Evolutionary conservation across 768 basidiomycete genomes (phyloP), one percentile per base, ranked within the genome.

Genomic region (Lactarius psammicola): DNA sequence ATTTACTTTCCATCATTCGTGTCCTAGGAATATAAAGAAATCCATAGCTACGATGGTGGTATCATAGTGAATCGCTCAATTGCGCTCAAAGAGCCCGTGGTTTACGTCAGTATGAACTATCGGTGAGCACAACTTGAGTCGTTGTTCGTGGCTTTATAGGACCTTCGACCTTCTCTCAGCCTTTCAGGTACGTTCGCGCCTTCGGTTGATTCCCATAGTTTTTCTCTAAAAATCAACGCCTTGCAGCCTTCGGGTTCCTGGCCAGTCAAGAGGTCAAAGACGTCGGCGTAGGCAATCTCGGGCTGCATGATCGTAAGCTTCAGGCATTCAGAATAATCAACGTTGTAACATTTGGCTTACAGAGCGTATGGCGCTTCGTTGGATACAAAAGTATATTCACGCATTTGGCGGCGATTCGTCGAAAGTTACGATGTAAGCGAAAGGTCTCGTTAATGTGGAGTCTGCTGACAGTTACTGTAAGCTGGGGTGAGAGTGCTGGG

Each of bases 341-440:
- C 2, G 2, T 18, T 15, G 9, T 20, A 55, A 8, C 46, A 17
- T 28, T 20, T n/a, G 46, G 49, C 2, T 38, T 26, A 64, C 73
- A 87, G 83, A 85, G 71, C 78, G 84, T 20, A 73, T 82, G 44
- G 86, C 85, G 1, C 71, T 90, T 4, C 74, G 82, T 60, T 89
- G 88, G 88, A 76, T 89, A 2, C 83, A 87, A 67, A 83, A 85
- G 70, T 84, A 90, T 71, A 87, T 89, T 63, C 69, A 73, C 38
- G 75, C 76, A 6, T 90, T 88, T 68, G 87, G 88, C 1, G 88
- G 89, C 10, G 85, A 89, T 72, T 81, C 83, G 0, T 73, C 72
- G 7, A 86, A 84, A 73, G 86, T 86, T 1, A 85, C 84, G 0
- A 80, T 85, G 82, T 85, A 72, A 60, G 81, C 15, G 13, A 26